Evolutionary conservation across 352 stramenopile genomes (phyloP), one percentile per base, ranked within the genome.

Genomic region (Phytophthora litchii): DNA sequence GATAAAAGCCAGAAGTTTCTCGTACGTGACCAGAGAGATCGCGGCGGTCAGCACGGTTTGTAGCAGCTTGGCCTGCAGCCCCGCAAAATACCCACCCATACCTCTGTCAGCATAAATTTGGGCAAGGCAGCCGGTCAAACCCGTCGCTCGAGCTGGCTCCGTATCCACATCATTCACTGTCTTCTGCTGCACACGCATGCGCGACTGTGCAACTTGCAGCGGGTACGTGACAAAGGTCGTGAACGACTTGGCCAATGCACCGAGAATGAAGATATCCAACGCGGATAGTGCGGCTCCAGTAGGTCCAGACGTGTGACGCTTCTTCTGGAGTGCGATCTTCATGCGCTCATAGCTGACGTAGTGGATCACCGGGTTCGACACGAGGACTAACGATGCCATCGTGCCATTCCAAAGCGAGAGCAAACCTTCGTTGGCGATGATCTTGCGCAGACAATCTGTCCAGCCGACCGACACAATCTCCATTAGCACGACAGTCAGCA

Each of bases 291-390:
- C 62, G 5, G 49, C 37, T 34, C 54, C 53, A 10, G 60, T 48
- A 10, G 37, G 47, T 3, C 52, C 61, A 46, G 59, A 46, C 27
- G 41, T 37, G 16, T 74, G 47, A 12, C 68, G 62, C 8, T 67
- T 78, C 37, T 78, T 70, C 47, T 86, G 74, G 12, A 91, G 71
- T 29, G 72, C 72, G 8, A 83, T 74, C 68, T 97, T 97, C 64
- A 98, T 85, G 40, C 90, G 81, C 64, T 98, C 95, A 78, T 98
- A 98, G 40, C 88, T 87, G 54, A 98, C 88, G 67, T 97, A 97
- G 77, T 98, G 94, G 60, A 98, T 98, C 49, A 97, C 89, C 6
- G 95, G 95, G 75, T 98, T 98, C 14, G 86, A 96, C 42, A 98
- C 93, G 10, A 98, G 80, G 2, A 98, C 78, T 16, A 98, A 62